phyloP scores from a whole-genome alignment of 1,284 basidiomycete species.

The Entoloma clypeatum region DNA sequence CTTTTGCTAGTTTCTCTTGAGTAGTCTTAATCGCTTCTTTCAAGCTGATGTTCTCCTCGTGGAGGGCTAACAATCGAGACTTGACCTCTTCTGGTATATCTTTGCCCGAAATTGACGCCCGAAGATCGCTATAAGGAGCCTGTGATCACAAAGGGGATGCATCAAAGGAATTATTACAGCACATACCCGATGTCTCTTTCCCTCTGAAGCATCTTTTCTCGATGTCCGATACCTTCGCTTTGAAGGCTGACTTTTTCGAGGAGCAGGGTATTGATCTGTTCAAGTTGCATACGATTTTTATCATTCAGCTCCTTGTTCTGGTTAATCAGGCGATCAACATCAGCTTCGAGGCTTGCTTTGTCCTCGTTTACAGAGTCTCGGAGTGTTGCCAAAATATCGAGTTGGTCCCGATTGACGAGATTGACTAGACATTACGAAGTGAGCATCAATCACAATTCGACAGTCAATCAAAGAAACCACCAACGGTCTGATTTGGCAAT shows the following conservation, averaged over 20 bases:
- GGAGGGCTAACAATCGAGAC: constrained; percentile 67
- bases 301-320: constrained; percentile 74
- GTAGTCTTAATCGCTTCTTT: constrained; percentile 70
- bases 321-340: constrained; percentile 61
- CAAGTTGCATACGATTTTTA: constrained; percentile 88
- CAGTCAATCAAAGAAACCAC: constrained; percentile 27
- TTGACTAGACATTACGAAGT: constrained; percentile 50
- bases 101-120: constrained; percentile 67
- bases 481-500: constrained; percentile 84
- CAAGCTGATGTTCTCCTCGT: constrained; percentile 71
- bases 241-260: constrained; percentile 92
- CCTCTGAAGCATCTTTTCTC: constrained; percentile 79
- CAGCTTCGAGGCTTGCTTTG: constrained; percentile 70
- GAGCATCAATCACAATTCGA: constrained; percentile 6
- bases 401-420: constrained; percentile 80
- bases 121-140: constrained; percentile 55
- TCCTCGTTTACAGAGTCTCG: constrained; percentile 89
- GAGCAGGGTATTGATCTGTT: constrained; percentile 83
- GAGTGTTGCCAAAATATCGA: constrained; percentile 77
- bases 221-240: constrained; percentile 79
- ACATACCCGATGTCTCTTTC: constrained; percentile 76
- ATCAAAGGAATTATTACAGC: background rate
- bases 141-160: background rate
- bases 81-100: constrained; percentile 81
- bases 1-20: constrained; percentile 80